Evolutionary conservation across 2,329 filamentous ascomycete genomes (phyloP), one percentile per base, ranked within the genome.

Genomic region (Hymenoscyphus repandus): DNA sequence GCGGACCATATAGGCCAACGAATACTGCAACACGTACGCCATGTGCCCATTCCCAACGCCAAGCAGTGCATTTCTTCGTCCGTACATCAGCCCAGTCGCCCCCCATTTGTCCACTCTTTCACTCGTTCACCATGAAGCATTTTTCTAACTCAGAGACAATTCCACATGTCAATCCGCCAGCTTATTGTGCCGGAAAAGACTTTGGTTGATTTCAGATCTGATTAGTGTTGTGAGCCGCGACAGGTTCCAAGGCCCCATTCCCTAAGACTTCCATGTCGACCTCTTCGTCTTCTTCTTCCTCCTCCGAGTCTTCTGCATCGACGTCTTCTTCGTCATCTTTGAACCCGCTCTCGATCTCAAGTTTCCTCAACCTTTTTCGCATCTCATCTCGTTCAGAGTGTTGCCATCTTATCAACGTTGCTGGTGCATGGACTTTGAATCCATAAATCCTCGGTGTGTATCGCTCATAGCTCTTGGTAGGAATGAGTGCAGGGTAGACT

Each of bases 401-500:
- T 72, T 99, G 93, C 93, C 93, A 99, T 63, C 93, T 82, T 59
- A 90, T 83, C 60, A 99, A 75, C 2, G 92, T 85, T 0, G 93
- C 92, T 13, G 86, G 80, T 4, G 90, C 88, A 71, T 99, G 93
- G 5, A 99, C 90, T 65, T 89, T 90, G 77, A 99, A 99, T 32
- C 93, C 93, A 69, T 93, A 99, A 54, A 95, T 86, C 52, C 88
- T 83, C 20, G 93, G 93, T 50, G 92, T 81, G 71, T 97, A 96
- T 59, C 93, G 82, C 58, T 90, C 84, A 56, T 84, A 77, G 61
- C 83, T 90, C 78, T 97, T 99, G 59, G 83, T 76, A 2, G 93
- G 93, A 46, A 95, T 83, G 61, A 99, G 78, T 20, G 88, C 83
- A 5, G 93, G 92, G 68, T 97, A 97, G 49, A 99, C 93, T 70